Evolutionary conservation across 768 basidiomycete genomes (phyloP), one percentile per base, ranked within the genome.

Genomic region (Collybiopsis confluens): DNA sequence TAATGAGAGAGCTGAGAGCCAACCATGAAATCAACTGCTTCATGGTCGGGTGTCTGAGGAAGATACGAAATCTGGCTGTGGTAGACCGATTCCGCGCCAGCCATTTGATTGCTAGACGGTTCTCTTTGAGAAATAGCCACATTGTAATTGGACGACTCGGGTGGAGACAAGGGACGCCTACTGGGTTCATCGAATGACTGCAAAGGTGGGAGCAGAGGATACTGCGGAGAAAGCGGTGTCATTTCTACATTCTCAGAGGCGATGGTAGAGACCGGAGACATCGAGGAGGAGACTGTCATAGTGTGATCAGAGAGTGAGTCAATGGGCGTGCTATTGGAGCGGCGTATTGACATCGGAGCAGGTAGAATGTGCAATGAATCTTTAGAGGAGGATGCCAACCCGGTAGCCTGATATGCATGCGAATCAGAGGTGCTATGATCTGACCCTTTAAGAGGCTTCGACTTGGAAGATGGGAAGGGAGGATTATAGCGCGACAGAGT

Each of bases 1-100:
- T 52, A 52, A 28, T 52, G 50, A 40, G 50, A 52, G 38, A 43
- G 27, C 42, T 52, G 50, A 33, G 50, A 35, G 26, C 41, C 50
- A 28, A 20, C 35, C 50, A 52, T 52, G 38, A 41, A 52, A 40
- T 52, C 50, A 43, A 40, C 21, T 8, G 28, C 40, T 13, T 40
- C 38, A 16, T 27, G 38, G 26, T 40, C 37, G 38, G 41, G 50
- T n/a, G 49, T 40, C n/a, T 50, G 49, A 35, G 47, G 35, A 18
- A 42, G 24, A 42, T 52, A 52, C 18, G 40, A 42, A 21, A 16
- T 52, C 6, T 38, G 48, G 18, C 26, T 23, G 13, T 40, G 36
- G 42, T 42, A 42, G 18, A 43, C n/a, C 9, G 41, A n/a, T 27
- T 52, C 50, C 26, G 44, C 9, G 21, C 40, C n/a, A 5, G 40